Evolutionary conservation across 2,329 filamentous ascomycete species (phyloP), one percentile per base, ranked within the genome.

Genomic region (Fusarium sp.): DNA sequence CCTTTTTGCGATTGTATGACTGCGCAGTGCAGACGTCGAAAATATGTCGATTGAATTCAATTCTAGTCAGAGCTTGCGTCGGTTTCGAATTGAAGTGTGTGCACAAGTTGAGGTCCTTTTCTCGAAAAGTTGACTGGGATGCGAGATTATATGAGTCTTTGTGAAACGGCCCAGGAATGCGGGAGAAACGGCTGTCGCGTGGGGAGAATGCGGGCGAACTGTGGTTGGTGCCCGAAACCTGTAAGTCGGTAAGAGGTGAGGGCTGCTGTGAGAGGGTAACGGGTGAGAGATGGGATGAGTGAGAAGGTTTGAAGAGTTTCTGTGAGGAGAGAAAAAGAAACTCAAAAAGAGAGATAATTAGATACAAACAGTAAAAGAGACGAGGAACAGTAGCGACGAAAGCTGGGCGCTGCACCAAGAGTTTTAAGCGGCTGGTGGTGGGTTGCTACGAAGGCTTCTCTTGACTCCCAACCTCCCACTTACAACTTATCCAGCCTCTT

Each of bases 391-490:
- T 58, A 71, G 44, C 45, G 62, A 65, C 63, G 66, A 62, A 56
- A 64, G 58, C 69, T 70, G 64, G 76, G 76, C 66, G 72, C 72
- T 76, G 76, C 74, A 77, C 69, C 62, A 74, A 71, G 76, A 75
- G 67, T 76, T 77, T 77, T 75, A 78, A 73, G 72, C 57, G 71
- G 73, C 67, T 67, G 71, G 69, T 69, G 63, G 68, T 69, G 67
- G 68, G 71, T 58, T 70, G 59, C 63, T 34, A 62, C 49, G 62
- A 66, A 66, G 67, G 59, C 67, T 71, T 75, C 61, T 64, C 62
- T 57, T 40, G 57, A 59, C 53, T 74, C 78, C 78, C 78, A 78
- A 76, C 78, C 78, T 79, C 78, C 76, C 67, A 77, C 76, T 78
- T 77, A 76, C 72, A 75, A 66, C 24, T 49, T 52, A 47, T 21